Percentiles rank a stretch among this genome's conserved stretches.
These are phyloP conservation scores for Naematelia aurantialba DNA, from an alignment of 768 basidiomycete genomes.

Conservation along the genomic window DNA sequence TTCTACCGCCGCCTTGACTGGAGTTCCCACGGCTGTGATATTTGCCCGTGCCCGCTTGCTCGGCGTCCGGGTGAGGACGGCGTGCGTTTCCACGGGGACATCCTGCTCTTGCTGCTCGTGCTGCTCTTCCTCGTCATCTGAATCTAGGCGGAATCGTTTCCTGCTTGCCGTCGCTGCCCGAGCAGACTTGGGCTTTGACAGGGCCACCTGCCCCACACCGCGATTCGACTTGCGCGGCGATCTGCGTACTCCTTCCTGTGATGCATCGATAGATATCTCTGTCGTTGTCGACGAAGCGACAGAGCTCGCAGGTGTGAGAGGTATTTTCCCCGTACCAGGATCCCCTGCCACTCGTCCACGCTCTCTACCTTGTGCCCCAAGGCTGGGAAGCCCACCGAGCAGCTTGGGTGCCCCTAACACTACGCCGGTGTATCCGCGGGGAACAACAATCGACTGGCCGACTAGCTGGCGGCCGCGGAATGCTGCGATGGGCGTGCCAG, in stretches of 20 bases:
- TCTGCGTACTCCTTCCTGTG: conserved; percentile 8
- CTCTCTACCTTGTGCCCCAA: conserved; percentile 4
- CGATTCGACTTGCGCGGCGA: conserved; percentile 15
- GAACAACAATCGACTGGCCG: conserved; percentile 29
- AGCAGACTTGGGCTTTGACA: conserved; percentile 25
- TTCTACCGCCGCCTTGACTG: conserved; percentile 5
- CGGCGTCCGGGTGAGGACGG: conserved; percentile 7
- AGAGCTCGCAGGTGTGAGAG: conserved; percentile 26
- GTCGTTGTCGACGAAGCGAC: neutral
- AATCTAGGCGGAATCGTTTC: conserved; percentile 33
- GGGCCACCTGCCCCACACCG: conserved; percentile 36
- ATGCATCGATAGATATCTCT: neutral
- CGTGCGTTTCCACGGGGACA: too few species aligned
- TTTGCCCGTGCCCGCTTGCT: conserved; percentile 4
- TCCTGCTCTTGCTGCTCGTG: conserved; percentile 9
- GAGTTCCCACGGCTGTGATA: neutral
- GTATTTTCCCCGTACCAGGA: conserved; percentile 13
- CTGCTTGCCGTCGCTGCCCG: conserved; percentile 5
- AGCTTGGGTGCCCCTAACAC: conserved; percentile 11
- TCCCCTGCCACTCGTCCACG: neutral
- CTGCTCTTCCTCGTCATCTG: conserved; percentile 27
- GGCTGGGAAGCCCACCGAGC: neutral
- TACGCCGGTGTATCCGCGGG: conserved; percentile 31
- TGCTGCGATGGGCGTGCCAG: conserved; percentile 27
- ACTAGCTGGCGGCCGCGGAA: conserved; percentile 37